A percentile compares a stretch with the other conserved stretches of the same genome.
phyloP scores from a whole-genome alignment of 2,329 filamentous ascomycete genomes.

The Teratosphaeria gauchensis region DNA sequence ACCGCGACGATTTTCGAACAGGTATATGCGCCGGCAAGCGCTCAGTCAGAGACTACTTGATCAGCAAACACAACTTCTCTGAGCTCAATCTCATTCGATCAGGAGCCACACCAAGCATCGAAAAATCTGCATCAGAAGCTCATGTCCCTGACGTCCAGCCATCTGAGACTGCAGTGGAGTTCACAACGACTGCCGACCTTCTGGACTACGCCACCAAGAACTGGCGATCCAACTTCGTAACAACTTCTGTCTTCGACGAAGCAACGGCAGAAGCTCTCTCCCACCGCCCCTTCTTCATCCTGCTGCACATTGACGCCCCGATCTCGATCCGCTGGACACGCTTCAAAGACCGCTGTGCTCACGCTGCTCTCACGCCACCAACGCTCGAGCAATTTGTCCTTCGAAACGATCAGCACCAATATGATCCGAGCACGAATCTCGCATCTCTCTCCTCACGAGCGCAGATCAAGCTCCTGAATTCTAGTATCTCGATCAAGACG shows the following conservation, averaged over 20 bases:
- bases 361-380: conserved; percentile 36
- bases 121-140: conserved; percentile 32
- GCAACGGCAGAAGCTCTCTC: conserved; percentile 63
- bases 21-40: conserved; percentile 90
- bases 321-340: conserved; percentile 75
- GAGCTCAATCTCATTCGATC: conserved; percentile 51
- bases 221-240: conserved; percentile 81
- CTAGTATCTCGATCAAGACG: conserved; percentile 59
- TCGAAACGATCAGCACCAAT: conserved; percentile 66
- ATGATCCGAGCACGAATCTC: conserved; percentile 53
- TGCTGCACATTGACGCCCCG: conserved; percentile 85
- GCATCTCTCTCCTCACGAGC: conserved; percentile 72
- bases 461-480: conserved; percentile 78
- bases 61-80: conserved; percentile 73
- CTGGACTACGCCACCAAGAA: conserved; percentile 75
- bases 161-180: conserved; percentile 28
- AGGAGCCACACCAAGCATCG: conserved; percentile 29
- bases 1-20: conserved; percentile 27
- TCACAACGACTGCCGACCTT: conserved; percentile 56
- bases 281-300: conserved; percentile 81
- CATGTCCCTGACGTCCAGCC: conserved; percentile 20
- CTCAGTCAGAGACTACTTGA: conserved; percentile 78
- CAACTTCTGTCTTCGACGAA: conserved; percentile 69
- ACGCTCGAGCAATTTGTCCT: conserved; percentile 50
- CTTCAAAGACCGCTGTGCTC: conserved; percentile 51